Conservation (phyloP, 2,329 filamentous ascomycete species). For the Zasmidium citrigriseum region DNA sequence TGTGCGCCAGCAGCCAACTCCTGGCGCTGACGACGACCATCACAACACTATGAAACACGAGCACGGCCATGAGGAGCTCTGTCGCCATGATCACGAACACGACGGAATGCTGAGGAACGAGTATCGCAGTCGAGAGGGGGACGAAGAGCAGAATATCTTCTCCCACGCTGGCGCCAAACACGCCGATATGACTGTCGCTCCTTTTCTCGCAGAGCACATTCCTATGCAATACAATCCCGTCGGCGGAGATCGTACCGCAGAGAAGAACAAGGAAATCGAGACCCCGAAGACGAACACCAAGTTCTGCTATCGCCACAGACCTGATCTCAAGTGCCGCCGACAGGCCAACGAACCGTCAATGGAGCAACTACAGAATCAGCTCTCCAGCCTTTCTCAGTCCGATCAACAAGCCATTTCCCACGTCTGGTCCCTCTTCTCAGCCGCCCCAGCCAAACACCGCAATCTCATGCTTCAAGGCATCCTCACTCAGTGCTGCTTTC, state of each 20-base stretch:
- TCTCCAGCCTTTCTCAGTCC: slow-evolving; percentile 75
- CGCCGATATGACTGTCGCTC: slow-evolving; percentile 76
- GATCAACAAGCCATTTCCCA: slow-evolving; percentile 96
- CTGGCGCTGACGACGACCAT: slow-evolving; percentile 15
- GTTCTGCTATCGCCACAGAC: slow-evolving; percentile 93
- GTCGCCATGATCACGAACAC: slow-evolving; percentile 37
- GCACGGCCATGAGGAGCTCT: slow-evolving; percentile 30
- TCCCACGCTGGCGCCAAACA: slow-evolving; percentile 57
- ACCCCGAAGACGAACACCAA: slow-evolving; percentile 68
- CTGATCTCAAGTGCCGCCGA: slow-evolving; percentile 88
- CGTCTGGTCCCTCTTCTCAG: slow-evolving; percentile 97
- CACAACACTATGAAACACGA: slow-evolving; percentile 11
- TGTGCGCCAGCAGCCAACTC: slow-evolving; percentile 19
- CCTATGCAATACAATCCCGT: slow-evolving; percentile 83
- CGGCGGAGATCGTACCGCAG: slow-evolving; percentile 45
- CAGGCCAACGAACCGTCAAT: slow-evolving; percentile 95
- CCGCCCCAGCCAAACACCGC: slow-evolving; percentile 88
- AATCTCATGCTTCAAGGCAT: slow-evolving; percentile 97
- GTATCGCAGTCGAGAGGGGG: slow-evolving; percentile 19
- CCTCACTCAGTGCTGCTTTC: slow-evolving; percentile 94
- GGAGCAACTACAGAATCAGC: slow-evolving; percentile 86
- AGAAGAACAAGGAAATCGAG: slow-evolving; percentile 26
- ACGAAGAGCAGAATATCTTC: slow-evolving; percentile 38
- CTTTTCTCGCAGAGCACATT: slow-evolving; percentile 89
- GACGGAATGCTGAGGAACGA: slow-evolving; percentile 29